These are phyloP conservation scores for Blastocystis hominis DNA, from an alignment of 352 stramenopile genomes.

Conservation along the genomic window DNA sequence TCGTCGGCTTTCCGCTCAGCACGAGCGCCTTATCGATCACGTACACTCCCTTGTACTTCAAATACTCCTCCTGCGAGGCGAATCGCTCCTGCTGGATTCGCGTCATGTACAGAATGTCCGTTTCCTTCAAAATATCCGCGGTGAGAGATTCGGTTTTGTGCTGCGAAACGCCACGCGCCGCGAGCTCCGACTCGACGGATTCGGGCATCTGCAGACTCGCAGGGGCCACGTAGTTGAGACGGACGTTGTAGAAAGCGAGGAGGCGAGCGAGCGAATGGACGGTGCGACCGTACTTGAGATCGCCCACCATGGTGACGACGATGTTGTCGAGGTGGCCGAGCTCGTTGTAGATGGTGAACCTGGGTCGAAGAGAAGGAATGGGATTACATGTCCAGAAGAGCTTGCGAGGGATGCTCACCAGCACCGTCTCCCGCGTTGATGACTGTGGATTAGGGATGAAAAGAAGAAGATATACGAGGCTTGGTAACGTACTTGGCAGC, in stretches of 20 bases:
- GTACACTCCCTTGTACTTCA: slow-evolving; percentile 80
- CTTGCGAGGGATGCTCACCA: slow-evolving; percentile 95
- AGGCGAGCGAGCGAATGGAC: slow-evolving; percentile 91
- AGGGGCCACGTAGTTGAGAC: slow-evolving; percentile 81
- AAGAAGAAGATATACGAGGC: slow-evolving; percentile 76
- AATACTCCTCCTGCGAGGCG: slow-evolving; percentile 81
- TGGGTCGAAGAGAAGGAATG: slow-evolving; percentile 73
- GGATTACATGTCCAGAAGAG: slow-evolving; percentile 93
- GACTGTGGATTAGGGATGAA: slow-evolving; percentile 5
- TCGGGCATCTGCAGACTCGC: slow-evolving; percentile 69
- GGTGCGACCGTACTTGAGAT: slow-evolving; percentile 96
- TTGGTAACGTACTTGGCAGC: slow-evolving; percentile 71
- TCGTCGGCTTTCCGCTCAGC: slow-evolving; percentile 72
- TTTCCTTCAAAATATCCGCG: slow-evolving; percentile 75
- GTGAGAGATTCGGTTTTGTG: slow-evolving; percentile 71
- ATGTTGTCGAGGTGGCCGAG: slow-evolving; percentile 69
- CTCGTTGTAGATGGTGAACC: slow-evolving; percentile 75
- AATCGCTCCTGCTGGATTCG: slow-evolving; percentile 95
- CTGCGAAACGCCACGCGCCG: slow-evolving; percentile 70
- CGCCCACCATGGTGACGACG: slow-evolving; percentile 87
- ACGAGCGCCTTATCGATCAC: slow-evolving; percentile 69
- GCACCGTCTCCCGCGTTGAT: slow-evolving; percentile 76
- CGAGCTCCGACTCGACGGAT: slow-evolving; percentile 69
- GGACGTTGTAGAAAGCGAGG: slow-evolving; percentile 78
- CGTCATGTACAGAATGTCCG: slow-evolving; percentile 95